These are phyloP conservation scores for Pichia sp. DNA, from an alignment of 1,139 yeast species.

Conservation along the genomic window DNA sequence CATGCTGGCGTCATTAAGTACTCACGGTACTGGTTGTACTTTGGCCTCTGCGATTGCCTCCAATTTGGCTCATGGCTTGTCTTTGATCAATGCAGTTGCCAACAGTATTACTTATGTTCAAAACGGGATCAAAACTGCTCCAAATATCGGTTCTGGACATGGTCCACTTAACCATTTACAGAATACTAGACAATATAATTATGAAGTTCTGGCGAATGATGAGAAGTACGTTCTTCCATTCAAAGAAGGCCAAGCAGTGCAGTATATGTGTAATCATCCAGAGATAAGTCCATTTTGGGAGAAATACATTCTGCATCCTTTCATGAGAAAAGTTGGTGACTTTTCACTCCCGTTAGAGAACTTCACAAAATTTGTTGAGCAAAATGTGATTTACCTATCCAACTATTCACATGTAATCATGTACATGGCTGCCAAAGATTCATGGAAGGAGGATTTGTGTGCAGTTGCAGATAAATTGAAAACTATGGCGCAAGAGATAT, in stretches of 20 bases:
- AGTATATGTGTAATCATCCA: conserved; percentile 56
- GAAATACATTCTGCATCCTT: conserved; percentile 56
- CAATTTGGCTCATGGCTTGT: conserved; percentile 54
- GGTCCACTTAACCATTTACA: conserved; percentile 68
- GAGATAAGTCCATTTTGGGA: conserved; percentile 53
- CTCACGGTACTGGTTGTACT: conserved; percentile 94
- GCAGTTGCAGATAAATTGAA: conserved; percentile 50
- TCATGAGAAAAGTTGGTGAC: conserved; percentile 50
- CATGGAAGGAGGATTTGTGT: conserved; percentile 48
- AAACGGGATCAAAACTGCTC: conserved; percentile 47
- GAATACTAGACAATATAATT: neutral
- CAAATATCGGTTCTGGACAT: conserved; percentile 29
- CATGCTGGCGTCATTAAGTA: conserved; percentile 47
- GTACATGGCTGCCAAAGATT: conserved; percentile 60
- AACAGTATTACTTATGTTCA: conserved; percentile 64
- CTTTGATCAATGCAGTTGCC: conserved; percentile 47
- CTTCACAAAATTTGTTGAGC: conserved; percentile 59
- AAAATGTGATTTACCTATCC: conserved; percentile 66
- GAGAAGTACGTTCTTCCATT: conserved; percentile 30
- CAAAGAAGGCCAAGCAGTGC: conserved; percentile 37
- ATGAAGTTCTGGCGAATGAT: conserved; percentile 1
- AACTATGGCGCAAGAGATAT: conserved; percentile 53
- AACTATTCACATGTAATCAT: conserved; percentile 70
- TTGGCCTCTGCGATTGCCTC: conserved; percentile 79
- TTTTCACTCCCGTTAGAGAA: conserved; percentile 46